Base-by-base conservation (phyloP, 2,329 filamentous ascomycete species). In the Talaromyces sp. region DNA sequence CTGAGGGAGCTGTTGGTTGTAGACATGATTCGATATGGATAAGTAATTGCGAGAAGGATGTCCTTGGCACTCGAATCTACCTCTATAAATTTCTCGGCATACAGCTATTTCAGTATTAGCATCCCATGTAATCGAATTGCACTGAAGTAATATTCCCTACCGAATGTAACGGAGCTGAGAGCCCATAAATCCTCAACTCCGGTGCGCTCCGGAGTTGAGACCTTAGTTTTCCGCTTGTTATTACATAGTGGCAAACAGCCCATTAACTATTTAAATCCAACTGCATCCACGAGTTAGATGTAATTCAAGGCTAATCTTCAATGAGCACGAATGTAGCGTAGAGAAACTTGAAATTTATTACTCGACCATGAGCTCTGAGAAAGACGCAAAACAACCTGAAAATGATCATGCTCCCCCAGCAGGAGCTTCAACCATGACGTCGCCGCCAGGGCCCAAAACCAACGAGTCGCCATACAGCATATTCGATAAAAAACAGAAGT, bases 401-500 rank as follows among this genome's bases (percentile, higher is more conserved):
- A 37, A 54, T 50, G 47, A 50, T 2, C 4, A 31, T 41, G 24
- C 11, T 43, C 41, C 37, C 43, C 47, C 47, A 50, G 47, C 4
- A 47, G 1, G 22, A 50, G 56, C 56, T 58, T 10, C 19, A 58
- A 41, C 37, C 13, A 43, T 16, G 35, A 58, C 54, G 47, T 31
- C 65, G 7, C 14, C 49, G 7, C n/a, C 49, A n/a, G 27, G 4
- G 50, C 54, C 52, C 43, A 3, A 37, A 9, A 45, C 31, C 22
- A 43, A 65, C 10, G 68, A 73, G 31, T 62, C 67, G 49, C 82
- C 81, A 0, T 82, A 81, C 68, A 85, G 77, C 68, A 83, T 86
- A 27, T 85, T 85, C 31, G 82, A 84, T 68, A 77, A 73, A 39
- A 72, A 77, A 5, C 83, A 86, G 70, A 84, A 82, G 66, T 74